Conservation (phyloP, 345 rosid species). For the Kernera saxatilis region DNA sequence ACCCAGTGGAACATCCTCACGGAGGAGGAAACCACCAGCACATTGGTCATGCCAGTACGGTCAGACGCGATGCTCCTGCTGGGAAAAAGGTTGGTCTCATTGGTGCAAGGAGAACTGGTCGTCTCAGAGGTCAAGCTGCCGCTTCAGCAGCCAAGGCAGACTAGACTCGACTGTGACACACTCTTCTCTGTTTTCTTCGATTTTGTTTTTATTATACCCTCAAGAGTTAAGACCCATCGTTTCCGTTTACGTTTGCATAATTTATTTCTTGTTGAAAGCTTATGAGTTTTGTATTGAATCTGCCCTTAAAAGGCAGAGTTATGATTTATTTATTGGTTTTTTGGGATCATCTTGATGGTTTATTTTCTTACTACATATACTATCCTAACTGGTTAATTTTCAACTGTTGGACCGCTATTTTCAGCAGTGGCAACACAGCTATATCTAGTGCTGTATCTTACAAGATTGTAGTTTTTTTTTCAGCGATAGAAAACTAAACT, state of each 20-base stretch:
- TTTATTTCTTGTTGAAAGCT: not conserved
- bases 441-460: too few species aligned
- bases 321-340: not conserved
- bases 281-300: not conserved
- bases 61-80: constrained; percentile 48
- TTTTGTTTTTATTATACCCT: not conserved
- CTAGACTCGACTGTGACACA: constrained; percentile 5
- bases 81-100: constrained; percentile 63
- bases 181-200: not conserved
- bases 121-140: constrained; percentile 60
- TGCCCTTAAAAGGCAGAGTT: not conserved
- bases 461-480: not conserved
- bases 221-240: not conserved
- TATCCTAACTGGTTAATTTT: too few species aligned
- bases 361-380: too few species aligned
- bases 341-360: too few species aligned
- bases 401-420: too few species aligned
- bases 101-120: constrained; percentile 63
- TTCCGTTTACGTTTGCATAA: not conserved
- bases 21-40: constrained; percentile 83
- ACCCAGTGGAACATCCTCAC: constrained; percentile 76
- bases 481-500: not conserved
- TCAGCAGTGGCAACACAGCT: too few species aligned
- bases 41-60: constrained; percentile 70
- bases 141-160: constrained; percentile 46